These are phyloP conservation scores for Talaromyces liani DNA, from an alignment of 495 filamentous ascomycete genomes.

Conservation along the genomic window DNA sequence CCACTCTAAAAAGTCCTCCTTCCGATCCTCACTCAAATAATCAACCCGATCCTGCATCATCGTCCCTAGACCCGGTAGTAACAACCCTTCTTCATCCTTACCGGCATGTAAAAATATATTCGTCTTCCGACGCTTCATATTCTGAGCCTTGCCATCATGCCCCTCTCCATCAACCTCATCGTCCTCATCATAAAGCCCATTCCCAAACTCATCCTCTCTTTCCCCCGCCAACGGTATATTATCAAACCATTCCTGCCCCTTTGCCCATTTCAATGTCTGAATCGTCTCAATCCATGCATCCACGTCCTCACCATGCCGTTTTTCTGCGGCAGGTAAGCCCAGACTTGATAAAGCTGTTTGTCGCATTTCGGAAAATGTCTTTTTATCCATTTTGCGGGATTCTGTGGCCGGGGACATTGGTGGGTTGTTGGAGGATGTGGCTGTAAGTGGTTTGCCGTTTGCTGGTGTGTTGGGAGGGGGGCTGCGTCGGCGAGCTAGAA, in stretches of 20 bases:
- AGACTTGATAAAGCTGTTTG: conserved; percentile 36
- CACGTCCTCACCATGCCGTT: conserved; percentile 44
- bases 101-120: conserved; percentile 10
- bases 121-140: conserved; percentile 19
- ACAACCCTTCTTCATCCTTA: conserved; percentile 27
- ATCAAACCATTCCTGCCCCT: conserved; percentile 58
- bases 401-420: conserved; percentile 17
- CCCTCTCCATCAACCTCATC: conserved; percentile 26
- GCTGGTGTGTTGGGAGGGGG: conserved; percentile 16
- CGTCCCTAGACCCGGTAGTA: conserved; percentile 56
- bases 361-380: conserved; percentile 42
- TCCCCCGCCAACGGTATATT: conserved; percentile 41
- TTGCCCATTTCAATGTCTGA: conserved; percentile 52
- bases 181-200: conserved; percentile 23
- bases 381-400: conserved; percentile 36
- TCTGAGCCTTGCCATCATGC: too few species aligned
- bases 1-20: conserved; percentile 65
- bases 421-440: conserved; percentile 28
- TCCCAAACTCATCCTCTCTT: conserved; percentile 30
- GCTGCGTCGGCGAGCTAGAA: conserved; percentile 35
- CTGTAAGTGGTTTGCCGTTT: conserved; percentile 7
- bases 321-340: conserved; percentile 25
- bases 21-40: conserved; percentile 64
- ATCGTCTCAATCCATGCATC: conserved; percentile 52
- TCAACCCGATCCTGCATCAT: conserved; percentile 85